These are phyloP conservation scores for Linnemannia schmuckeri DNA, from an alignment of 192 early-diverging fungal genomes.

Conservation along the genomic window DNA sequence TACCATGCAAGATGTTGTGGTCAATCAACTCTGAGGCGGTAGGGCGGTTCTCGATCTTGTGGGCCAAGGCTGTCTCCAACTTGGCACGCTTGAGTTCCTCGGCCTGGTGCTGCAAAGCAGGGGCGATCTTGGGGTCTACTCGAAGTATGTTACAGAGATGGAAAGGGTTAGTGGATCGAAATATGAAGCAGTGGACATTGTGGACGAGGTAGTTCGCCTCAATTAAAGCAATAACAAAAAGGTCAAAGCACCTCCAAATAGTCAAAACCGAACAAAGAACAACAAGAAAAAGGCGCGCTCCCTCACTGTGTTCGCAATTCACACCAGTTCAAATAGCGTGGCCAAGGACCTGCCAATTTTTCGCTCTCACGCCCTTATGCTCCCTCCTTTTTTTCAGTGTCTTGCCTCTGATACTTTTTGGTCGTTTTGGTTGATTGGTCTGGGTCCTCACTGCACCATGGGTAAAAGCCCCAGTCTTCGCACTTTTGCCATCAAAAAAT, in stretches of 20 bases:
- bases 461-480: not conserved
- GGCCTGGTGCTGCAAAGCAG: constrained; percentile 60
- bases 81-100: constrained; percentile 62
- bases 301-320: not conserved
- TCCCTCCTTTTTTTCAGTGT: not conserved
- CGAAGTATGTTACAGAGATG: not conserved
- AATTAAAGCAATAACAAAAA: not conserved
- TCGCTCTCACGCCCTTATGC: constrained; percentile 27
- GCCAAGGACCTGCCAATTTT: not conserved
- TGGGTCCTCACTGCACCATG: not conserved
- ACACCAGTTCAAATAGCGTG: not conserved
- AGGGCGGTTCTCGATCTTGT: constrained; percentile 71
- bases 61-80: constrained; percentile 68
- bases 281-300: not conserved
- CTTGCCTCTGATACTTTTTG: not conserved
- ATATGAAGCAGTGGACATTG: not conserved
- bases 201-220: not conserved
- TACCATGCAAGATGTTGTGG: constrained; percentile 65
- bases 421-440: not conserved
- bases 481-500: not conserved
- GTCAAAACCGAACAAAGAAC: not conserved
- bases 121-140: constrained; percentile 65
- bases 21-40: constrained; percentile 64
- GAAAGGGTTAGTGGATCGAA: not conserved
- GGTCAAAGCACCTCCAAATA: not conserved